Conservation (phyloP, 805 yeast genomes). For the Starmera dryadoides region DNA sequence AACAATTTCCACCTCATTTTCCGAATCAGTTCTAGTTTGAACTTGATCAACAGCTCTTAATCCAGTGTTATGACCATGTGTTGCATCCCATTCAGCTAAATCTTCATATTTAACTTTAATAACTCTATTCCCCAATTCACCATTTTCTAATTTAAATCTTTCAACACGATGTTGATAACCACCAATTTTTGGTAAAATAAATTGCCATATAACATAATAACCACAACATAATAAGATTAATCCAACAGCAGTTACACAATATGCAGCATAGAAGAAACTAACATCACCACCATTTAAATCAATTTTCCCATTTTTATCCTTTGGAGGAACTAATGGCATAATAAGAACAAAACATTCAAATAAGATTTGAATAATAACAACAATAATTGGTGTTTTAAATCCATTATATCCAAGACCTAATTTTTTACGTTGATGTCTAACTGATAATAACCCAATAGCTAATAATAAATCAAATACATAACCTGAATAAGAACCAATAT, state of each 20-base stretch:
- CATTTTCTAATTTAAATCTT: constrained; percentile 50
- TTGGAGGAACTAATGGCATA: constrained; percentile 73
- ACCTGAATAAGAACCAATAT: constrained; percentile 70
- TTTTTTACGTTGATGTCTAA: constrained; percentile 41
- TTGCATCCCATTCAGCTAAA: constrained; percentile 8
- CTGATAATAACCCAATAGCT: constrained; percentile 49
- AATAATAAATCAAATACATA: constrained; percentile 61
- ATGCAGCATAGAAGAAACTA: constrained; percentile 62
- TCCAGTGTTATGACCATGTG: constrained; percentile 1
- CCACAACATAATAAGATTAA: constrained; percentile 50
- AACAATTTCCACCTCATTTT: too few relatives aligned
- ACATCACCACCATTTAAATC: constrained; percentile 47
- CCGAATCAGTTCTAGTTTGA: too few relatives aligned
- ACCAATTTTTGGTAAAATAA: constrained; percentile 44
- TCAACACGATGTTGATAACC: constrained; percentile 41
- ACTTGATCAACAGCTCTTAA: not conserved
- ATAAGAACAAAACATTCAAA: constrained; percentile 57
- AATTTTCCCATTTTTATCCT: constrained; percentile 26
- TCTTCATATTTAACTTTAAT: constrained; percentile 25
- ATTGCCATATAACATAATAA: constrained; percentile 62
- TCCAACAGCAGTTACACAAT: constrained; percentile 69
- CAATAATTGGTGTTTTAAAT: constrained; percentile 50
- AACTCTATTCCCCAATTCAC: constrained; percentile 57
- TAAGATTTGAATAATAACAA: constrained; percentile 52
- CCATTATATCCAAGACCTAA: constrained; percentile 54